phyloP scores from a whole-genome alignment of 306 rosid genomes.

The Lupinus albus region DNA sequence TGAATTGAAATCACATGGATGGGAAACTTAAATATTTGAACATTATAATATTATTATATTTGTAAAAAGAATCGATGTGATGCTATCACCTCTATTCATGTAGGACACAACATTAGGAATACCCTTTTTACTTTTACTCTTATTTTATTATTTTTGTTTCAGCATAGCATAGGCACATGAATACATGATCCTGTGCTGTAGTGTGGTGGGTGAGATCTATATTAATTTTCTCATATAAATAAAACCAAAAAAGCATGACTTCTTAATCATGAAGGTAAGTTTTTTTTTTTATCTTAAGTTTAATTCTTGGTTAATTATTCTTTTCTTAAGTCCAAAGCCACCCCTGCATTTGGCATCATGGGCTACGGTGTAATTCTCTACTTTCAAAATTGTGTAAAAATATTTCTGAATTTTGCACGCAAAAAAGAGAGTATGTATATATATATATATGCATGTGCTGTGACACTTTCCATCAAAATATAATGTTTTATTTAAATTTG shows the following conservation, averaged over 20 bases:
- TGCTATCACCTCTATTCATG: background rate
- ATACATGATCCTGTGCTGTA: slow-evolving; percentile 32
- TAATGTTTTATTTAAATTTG: no score
- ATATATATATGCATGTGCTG: no score
- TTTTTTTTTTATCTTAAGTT: background rate
- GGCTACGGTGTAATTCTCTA: no score
- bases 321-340: no score
- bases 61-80: slow-evolving; percentile 40
- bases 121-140: background rate
- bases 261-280: slow-evolving; percentile 36
- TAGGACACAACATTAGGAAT: slow-evolving; percentile 9
- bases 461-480: no score
- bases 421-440: no score
- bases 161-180: slow-evolving; percentile 31
- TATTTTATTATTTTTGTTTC: background rate
- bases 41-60: slow-evolving; percentile 24
- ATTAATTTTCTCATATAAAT: background rate
- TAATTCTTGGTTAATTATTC: no score
- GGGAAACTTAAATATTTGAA: background rate
- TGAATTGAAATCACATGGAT: slow-evolving; percentile 26
- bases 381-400: no score
- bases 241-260: background rate
- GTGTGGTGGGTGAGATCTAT: slow-evolving; percentile 36
- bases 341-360: no score
- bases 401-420: no score